Evolutionary conservation across 1,139 yeast species (phyloP), one percentile per base, ranked within the genome.

Genomic region (Blastobotrys niveus): DNA sequence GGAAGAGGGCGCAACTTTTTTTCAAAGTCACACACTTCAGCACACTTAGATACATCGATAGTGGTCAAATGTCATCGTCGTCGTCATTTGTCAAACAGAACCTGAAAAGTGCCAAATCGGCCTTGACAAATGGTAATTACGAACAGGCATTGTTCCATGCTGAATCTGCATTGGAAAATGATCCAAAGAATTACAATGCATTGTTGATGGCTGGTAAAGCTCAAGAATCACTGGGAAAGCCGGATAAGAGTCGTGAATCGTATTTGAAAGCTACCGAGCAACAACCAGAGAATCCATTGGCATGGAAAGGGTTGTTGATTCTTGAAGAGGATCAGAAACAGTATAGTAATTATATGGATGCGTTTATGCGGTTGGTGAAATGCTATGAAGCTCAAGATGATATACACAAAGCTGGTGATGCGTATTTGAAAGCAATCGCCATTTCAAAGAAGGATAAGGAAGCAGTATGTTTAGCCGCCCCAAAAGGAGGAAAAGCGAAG

Each of bases 291-390:
- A 77, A 80, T 45, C 51, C 79, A 1, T 61, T 76, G 22, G 94
- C 91, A 0, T 88, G 94, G 95, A 87, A 85, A 59, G 97, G 96
- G 0, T 71, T 81, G 49, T 65, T 79, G 50, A 58, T 66, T 12
- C 75, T 81, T 52, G 80, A 83, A 56, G 63, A 65, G 1, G 68
- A 74, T 5, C 61, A 75, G 38, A 67, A 68, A 2, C 64, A 68
- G 19, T 70, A 69, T 46, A 60, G 68, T 17, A 65, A 65, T 21
- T 59, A 68, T 9, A 51, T 77, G 21, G 52, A 62, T 1, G 61
- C 68, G 1, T 47, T 72, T 10, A 53, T 55, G 18, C 57, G 59
- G 3, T 38, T 62, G 19, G 47, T 61, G 5, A 47, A 48, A 31
- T 48, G 61, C 19, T 54, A 51, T 30, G 56, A 57, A 25, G 43